These are phyloP conservation scores for Periconia macrospinosa DNA, from an alignment of 2,329 filamentous ascomycete genomes.

Conservation along the genomic window DNA sequence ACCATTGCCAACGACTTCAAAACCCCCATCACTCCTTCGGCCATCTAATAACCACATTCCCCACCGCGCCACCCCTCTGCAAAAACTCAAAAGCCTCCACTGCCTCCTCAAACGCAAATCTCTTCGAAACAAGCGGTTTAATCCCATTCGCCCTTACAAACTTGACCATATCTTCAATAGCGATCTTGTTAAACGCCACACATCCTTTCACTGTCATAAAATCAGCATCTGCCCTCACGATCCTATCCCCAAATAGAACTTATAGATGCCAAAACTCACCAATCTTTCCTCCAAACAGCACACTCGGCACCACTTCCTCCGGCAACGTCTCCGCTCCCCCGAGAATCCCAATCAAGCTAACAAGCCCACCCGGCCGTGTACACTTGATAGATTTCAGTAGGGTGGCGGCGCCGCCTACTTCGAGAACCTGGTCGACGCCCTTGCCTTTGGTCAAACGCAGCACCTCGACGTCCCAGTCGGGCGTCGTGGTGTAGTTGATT, in stretches of 20 bases:
- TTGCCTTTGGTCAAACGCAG: slow-evolving; percentile 45
- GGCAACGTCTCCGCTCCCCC: slow-evolving; percentile 8
- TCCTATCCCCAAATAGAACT: too few relatives aligned
- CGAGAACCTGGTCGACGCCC: slow-evolving; percentile 48
- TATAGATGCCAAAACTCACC: slow-evolving; percentile 12
- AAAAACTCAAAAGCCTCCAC: slow-evolving; percentile 21
- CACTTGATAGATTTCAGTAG: slow-evolving; percentile 51
- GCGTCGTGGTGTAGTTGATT: slow-evolving; percentile 52
- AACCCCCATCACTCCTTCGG: too few relatives aligned
- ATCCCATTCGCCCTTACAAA: slow-evolving; percentile 21
- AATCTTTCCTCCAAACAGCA: slow-evolving; percentile 21
- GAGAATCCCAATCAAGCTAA: slow-evolving; percentile 52
- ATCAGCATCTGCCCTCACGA: not conserved
- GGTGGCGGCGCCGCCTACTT: slow-evolving; percentile 47
- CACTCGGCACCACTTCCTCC: slow-evolving; percentile 11
- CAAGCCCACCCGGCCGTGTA: slow-evolving; percentile 49
- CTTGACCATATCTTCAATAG: slow-evolving; percentile 17
- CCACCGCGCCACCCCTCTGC: slow-evolving; percentile 19
- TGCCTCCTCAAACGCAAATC: slow-evolving; percentile 18
- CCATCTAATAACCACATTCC: slow-evolving; percentile 25
- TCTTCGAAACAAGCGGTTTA: slow-evolving; percentile 22
- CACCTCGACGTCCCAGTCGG: slow-evolving; percentile 51
- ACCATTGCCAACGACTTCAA: not conserved
- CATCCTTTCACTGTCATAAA: slow-evolving; percentile 20
- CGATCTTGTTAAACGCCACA: slow-evolving; percentile 17